These are phyloP conservation scores for Pseudoneurospora amorphoporcata DNA, from an alignment of 495 filamentous ascomycete genomes.

Conservation along the genomic window DNA sequence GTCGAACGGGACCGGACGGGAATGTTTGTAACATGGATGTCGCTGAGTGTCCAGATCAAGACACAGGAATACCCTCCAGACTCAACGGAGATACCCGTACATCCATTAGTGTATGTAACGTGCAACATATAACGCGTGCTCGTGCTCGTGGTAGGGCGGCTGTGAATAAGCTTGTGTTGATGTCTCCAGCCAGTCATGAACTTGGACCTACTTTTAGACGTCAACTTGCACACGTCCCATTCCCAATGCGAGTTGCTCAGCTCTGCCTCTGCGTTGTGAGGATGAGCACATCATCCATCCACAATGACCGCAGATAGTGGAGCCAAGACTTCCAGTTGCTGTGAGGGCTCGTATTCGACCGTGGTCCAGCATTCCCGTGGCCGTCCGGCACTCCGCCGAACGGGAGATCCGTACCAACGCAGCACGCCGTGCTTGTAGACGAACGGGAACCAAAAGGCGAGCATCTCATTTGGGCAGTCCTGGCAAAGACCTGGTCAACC, in stretches of 20 bases:
- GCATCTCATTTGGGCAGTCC: neutral
- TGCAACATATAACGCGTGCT: neutral
- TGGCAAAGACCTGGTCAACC: neutral
- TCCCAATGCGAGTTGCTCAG: neutral
- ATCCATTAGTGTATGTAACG: neutral
- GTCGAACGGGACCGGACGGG: neutral
- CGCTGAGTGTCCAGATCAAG: neutral
- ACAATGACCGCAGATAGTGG: neutral
- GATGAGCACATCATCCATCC: neutral
- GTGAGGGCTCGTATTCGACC: constrained; percentile 14
- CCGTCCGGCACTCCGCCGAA: neutral
- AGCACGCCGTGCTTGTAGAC: neutral
- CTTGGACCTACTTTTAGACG: neutral
- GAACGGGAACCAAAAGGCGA: neutral
- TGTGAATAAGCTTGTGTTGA: neutral
- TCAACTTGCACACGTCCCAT: neutral
- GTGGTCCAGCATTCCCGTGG: constrained; percentile 1
- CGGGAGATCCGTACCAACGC: neutral
- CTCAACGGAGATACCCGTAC: neutral
- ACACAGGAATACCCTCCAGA: neutral
- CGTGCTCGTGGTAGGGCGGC: neutral
- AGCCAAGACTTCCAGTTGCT: neutral
- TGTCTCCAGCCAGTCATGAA: neutral
- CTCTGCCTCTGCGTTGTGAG: neutral
- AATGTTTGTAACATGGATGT: neutral